Percentiles rank a stretch among this genome's conserved stretches.
Evolutionary conservation across 495 filamentous ascomycete species (phyloP).

Genomic region (Acidomyces sp.): DNA sequence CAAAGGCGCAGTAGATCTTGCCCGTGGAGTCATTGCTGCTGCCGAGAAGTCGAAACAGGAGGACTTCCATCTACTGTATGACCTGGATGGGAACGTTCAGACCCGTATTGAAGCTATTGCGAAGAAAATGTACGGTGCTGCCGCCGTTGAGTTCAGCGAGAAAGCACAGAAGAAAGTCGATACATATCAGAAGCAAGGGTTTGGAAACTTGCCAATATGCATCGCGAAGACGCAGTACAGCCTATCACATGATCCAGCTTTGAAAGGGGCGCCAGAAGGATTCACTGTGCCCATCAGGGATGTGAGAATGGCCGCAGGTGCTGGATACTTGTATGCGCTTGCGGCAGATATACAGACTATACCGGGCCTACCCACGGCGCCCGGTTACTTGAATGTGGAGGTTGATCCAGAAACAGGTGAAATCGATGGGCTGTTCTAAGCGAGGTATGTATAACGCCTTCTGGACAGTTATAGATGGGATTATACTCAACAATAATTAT

Average conservation of each 20-base stretch:
- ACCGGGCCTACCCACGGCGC: constrained; percentile 86
- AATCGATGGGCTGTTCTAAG: constrained; percentile 86
- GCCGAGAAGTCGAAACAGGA: constrained; percentile 60
- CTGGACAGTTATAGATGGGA: no score
- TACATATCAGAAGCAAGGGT: constrained; percentile 83
- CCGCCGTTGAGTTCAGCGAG: constrained; percentile 82
- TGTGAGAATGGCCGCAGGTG: constrained; percentile 85
- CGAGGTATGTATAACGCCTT: no score
- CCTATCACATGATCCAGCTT: constrained; percentile 78
- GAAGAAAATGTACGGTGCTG: constrained; percentile 85
- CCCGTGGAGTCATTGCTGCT: constrained; percentile 70
- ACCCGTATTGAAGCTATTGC: constrained; percentile 87
- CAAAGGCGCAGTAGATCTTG: constrained; percentile 77
- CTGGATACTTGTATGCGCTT: constrained; percentile 86
- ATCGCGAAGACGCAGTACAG: constrained; percentile 98
- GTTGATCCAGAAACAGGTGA: constrained; percentile 87
- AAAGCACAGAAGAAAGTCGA: constrained; percentile 92
- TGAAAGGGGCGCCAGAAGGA: constrained; percentile 93
- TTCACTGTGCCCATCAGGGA: constrained; percentile 94
- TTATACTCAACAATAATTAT: no score
- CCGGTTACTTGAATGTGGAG: constrained; percentile 92
- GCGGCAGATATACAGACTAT: constrained; percentile 98
- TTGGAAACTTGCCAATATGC: constrained; percentile 85
- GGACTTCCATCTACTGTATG: constrained; percentile 83
- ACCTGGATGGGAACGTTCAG: constrained; percentile 64